Evolutionary conservation across 228 moss, liverwort and hornwort species (phyloP).

Genomic region (Sphagnum magellanicum): DNA sequence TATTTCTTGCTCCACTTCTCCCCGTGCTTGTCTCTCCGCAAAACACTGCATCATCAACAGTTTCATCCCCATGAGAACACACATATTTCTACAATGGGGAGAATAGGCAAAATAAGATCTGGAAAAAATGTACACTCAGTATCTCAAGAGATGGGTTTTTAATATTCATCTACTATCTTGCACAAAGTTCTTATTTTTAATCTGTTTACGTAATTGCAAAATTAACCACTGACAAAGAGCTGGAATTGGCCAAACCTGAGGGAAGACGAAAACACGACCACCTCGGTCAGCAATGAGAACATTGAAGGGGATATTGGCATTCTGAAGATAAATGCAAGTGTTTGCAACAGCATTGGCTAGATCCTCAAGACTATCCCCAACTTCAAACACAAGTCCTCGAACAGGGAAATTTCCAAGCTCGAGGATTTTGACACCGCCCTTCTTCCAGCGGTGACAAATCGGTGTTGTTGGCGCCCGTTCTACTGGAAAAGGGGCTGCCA

Average conservation of each 20-base stretch:
- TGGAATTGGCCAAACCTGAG: constrained; percentile 26
- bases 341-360: constrained; percentile 40
- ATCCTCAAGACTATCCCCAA: constrained; percentile 41
- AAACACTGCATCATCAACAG: constrained; percentile 36
- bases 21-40: constrained; percentile 70
- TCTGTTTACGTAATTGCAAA: too few relatives aligned
- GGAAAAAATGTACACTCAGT: too few relatives aligned
- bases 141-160: too few relatives aligned
- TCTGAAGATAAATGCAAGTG: constrained; percentile 61
- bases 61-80: too few relatives aligned
- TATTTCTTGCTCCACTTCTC: constrained; percentile 65
- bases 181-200: too few relatives aligned
- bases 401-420: constrained; percentile 64
- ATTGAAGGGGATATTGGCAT: constrained; percentile 64
- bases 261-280: constrained; percentile 65
- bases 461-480: constrained; percentile 49
- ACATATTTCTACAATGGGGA: too few relatives aligned
- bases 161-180: too few relatives aligned
- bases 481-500: constrained; percentile 66
- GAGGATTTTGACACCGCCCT: constrained; percentile 47
- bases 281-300: constrained; percentile 69
- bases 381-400: constrained; percentile 55
- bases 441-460: constrained; percentile 15
- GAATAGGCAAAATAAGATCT: too few relatives aligned
- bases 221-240: too few relatives aligned